Base-by-base conservation (phyloP, 148 eudicot species). In the Rheum nobile region DNA sequence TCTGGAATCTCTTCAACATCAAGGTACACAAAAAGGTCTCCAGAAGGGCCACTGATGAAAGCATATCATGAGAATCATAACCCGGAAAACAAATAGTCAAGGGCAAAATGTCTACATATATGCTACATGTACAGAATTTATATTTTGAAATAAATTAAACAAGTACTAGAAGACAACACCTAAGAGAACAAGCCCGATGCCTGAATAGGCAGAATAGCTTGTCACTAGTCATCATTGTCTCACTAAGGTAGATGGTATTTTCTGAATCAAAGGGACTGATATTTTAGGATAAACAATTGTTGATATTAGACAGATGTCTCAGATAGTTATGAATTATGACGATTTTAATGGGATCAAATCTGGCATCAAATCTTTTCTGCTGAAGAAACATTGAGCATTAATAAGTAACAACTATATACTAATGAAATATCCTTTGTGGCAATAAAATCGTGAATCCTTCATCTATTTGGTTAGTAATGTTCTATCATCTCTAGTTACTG, bases 21-120 rank as follows among this genome's bases (percentile, higher is more conserved):
- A 79, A 95, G 99, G 79, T 87, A 90, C 47, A 95, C 99, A 82
- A 75, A 95, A 73, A 95, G 99, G 86, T 95, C 99, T 80, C 99
- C 99, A 35, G 99, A 86, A 65, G 91, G 97, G 13, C 89, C 99
- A 80, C 99, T 91, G 84, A 72, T 28, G 22, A 65, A 65, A 65
- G 70, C 21, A 65, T 65, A 16, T 32, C 22, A 65, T 31, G 70
- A 32, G 39, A 34, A 32, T 28, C 70, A 32, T 34, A 17, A 17
- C 70, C 21, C 41, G 6, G 22, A 31, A 31, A 65, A 32, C n/a
- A 26, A 59, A 16, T 34, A 29, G 21, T 65, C 39, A 32, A 65
- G n/a, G 22, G 70, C 11, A 34, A 65, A 65, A 31, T 65, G 70
- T 17, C 22, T 31, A 0, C 70, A 65, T 8, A 13, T 11, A 34